Percentiles rank a stretch among this genome's conserved stretches.
These are phyloP conservation scores for Violaceomyces palustris DNA, from an alignment of 1,284 basidiomycete genomes.

Conservation along the genomic window DNA sequence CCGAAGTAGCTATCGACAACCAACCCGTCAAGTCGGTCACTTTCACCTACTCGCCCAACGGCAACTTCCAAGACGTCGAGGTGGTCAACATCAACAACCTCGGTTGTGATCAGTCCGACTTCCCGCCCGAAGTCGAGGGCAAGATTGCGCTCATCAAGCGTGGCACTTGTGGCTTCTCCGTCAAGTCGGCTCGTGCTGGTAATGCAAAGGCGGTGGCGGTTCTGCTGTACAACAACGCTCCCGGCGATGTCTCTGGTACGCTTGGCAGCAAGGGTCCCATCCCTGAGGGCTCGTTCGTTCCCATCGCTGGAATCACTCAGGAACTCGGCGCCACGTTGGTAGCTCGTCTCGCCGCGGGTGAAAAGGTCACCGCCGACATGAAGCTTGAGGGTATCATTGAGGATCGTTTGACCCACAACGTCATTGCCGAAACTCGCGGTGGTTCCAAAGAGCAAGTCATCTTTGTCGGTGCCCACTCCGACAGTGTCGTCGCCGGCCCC, in stretches of 20 bases:
- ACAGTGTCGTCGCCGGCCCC: conserved; percentile 15
- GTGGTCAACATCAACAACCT: conserved; percentile 13
- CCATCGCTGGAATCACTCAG: conserved; percentile 10
- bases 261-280: conserved; percentile 6
- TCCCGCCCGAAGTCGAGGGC: conserved; percentile 7
- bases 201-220: conserved; percentile 14
- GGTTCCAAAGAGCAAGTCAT: conserved; percentile 14
- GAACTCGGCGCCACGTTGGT: conserved; percentile 4
- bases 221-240: conserved; percentile 17
- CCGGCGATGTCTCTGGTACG: conserved; percentile 11
- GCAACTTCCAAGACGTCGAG: conserved; percentile 7
- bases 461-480: conserved; percentile 21
- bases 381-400: conserved; percentile 12
- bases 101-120: conserved; percentile 17
- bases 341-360: conserved; percentile 6
- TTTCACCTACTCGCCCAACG: conserved; percentile 20
- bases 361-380: conserved; percentile 13
- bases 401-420: conserved; percentile 16
- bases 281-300: conserved; percentile 16
- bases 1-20: conserved; percentile 14
- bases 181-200: conserved; percentile 13
- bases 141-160: conserved; percentile 20
- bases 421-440: conserved; percentile 16
- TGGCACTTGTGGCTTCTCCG: conserved; percentile 10
- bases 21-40: conserved; percentile 2